Evolutionary conservation across 495 filamentous ascomycete genomes (phyloP), one percentile per base, ranked within the genome.

Genomic region (Tuber brumale): DNA sequence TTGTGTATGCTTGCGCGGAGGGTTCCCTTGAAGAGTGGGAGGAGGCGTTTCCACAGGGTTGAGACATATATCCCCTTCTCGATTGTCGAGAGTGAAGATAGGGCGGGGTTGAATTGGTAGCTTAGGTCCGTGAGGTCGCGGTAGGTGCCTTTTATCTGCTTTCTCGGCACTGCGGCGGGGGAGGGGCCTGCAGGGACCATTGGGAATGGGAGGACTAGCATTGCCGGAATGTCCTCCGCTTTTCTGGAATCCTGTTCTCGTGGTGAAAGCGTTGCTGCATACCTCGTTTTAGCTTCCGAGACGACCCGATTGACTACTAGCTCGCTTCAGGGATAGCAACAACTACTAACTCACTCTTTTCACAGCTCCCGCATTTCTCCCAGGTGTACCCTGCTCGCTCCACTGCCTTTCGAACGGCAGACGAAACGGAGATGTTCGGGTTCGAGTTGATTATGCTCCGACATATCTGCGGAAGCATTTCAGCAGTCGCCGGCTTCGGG

Each of bases 381-480:
- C 57, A 66, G 57, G 27, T 19, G 16, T 66, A 66, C 57, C 57
- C 57, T 19, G 27, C 27, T 12, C 57, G 27, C 14, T 66, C 57
- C 4, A 31, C 57, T 66, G 31, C 27, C 27, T 66, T 66, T 19
- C 57, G 27, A 1, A 66, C 4, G 1, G 57, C 57, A 7, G 57
- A 66, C 4, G 57, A 66, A 66, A 66, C 5, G 5, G 57, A 66
- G 57, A 66, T 66, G 57, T 66, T 35, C 27, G 57, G 57, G 5
- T 35, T 66, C 57, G 57, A 66, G 27, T 66, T 66, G 57, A 66
- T 66, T 66, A 66, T 18, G 57, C 57, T 27, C 57, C 57, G 57
- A 27, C 57, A 66, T 66, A 66, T 66, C 27, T 66, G 57, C 1
- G 57, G 57, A 16, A 66, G 57, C 57, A 35, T 35, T 27, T 31